Conservation (phyloP, 805 yeast species). For the Yarrowia sp. region DNA sequence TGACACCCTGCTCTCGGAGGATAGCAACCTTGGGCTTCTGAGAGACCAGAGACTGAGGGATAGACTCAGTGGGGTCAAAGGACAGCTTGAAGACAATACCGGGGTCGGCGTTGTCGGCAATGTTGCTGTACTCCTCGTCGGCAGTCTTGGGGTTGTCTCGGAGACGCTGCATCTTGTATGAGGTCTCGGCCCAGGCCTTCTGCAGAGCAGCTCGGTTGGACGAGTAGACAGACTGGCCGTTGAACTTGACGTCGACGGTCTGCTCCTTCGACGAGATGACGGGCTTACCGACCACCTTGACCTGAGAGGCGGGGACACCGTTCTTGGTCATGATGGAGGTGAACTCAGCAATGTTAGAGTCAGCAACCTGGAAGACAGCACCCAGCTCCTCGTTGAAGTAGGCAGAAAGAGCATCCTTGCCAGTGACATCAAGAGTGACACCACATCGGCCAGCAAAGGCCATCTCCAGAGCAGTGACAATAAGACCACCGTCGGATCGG, state of each 20-base stretch:
- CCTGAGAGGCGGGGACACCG: constrained; percentile 62
- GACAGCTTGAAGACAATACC: constrained; percentile 85
- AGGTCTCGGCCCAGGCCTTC: constrained; percentile 84
- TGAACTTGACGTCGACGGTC: constrained; percentile 56
- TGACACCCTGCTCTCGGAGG: constrained; percentile 97
- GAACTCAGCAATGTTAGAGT: constrained; percentile 59
- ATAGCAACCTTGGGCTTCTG: constrained; percentile 91
- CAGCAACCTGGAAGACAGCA: constrained; percentile 88
- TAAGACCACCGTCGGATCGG: constrained; percentile 94
- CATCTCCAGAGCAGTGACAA: constrained; percentile 89
- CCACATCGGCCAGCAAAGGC: constrained; percentile 96
- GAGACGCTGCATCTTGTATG: constrained; percentile 85
- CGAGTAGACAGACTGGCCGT: constrained; percentile 57
- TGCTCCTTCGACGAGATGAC: constrained; percentile 58
- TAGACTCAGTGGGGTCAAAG: constrained; percentile 59
- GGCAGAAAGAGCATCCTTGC: constrained; percentile 56
- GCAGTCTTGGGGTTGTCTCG: constrained; percentile 95
- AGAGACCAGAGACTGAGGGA: constrained; percentile 44
- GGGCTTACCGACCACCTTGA: constrained; percentile 71
- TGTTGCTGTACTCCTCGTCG: constrained; percentile 78
- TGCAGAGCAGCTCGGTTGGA: constrained; percentile 75
- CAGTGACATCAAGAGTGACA: constrained; percentile 58
- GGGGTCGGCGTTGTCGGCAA: constrained; percentile 84
- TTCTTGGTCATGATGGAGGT: constrained; percentile 59
- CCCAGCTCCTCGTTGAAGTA: constrained; percentile 95